Evolutionary conservation across 2,329 filamentous ascomycete species (phyloP).

Genomic region (Rhynchosporium agropyri): DNA sequence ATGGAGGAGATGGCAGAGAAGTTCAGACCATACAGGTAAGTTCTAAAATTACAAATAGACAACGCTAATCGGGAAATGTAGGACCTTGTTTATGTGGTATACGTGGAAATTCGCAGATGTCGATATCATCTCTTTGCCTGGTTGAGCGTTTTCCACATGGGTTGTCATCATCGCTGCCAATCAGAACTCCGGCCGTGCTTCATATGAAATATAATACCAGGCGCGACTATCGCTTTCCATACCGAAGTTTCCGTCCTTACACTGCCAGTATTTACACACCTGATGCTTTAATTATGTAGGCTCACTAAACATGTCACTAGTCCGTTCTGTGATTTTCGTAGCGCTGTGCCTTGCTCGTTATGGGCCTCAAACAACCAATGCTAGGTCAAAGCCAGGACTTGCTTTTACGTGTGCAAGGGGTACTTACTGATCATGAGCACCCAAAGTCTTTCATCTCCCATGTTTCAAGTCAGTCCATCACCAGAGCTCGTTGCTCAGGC

Average conservation of each 20-base stretch:
- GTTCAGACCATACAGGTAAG: conserved; percentile 79
- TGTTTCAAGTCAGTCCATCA: not conserved
- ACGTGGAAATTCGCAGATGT: conserved; percentile 90
- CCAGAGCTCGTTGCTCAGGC: not conserved
- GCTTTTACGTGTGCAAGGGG: not conserved
- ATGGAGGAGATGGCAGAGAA: conserved; percentile 81
- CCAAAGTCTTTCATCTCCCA: not conserved
- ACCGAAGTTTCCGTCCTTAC: too few species aligned
- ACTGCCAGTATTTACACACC: too few species aligned
- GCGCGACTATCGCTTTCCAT: too few species aligned
- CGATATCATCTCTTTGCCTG: conserved; percentile 65
- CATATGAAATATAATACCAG: too few species aligned
- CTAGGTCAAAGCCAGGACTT: not conserved
- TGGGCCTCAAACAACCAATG: not conserved
- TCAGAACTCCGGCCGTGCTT: too few species aligned
- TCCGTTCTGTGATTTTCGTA: not conserved
- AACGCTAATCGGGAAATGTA: conserved; percentile 40
- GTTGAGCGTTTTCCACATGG: not conserved
- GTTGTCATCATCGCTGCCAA: not conserved
- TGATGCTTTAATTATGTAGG: not conserved
- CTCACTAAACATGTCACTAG: too few species aligned
- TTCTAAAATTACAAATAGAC: not conserved
- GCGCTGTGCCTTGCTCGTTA: not conserved
- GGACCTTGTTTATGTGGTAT: conserved; percentile 97
- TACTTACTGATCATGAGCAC: not conserved